Base-by-base conservation (phyloP, 1,139 yeast species). In the Geotrichum restrictum region DNA sequence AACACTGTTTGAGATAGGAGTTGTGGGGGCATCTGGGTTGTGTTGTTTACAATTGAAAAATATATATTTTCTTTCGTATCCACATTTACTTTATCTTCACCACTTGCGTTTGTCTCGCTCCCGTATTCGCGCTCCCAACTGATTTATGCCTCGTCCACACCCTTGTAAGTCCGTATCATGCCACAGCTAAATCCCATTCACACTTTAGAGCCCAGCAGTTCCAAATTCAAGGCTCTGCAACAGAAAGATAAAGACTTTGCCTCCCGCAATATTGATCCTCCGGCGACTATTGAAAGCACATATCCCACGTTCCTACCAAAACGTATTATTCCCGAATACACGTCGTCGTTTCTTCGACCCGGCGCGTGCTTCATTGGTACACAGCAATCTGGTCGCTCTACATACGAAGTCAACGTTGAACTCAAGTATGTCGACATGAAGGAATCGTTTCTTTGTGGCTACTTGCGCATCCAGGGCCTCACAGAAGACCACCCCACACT, bases 401-500 rank as follows among this genome's bases (percentile, higher is more conserved):
- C 80, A 13, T 85, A 84, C 66, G 84, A 81, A 57, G 88, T 87
- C 19, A 72, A 77, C 46, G 89, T 87, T n/a, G 86, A 81, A 59
- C 72, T 87, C 59, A 81, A 84, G 65, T 78, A 79, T 33, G 86
- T 86, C 21, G 91, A 87, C 66, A 70, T 86, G 61, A 70, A 69
- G 29, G 75, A 76, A 56, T 80, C 86, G 1, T 75, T 78, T 45
- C 68, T 89, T 19, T 80, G 89, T 33, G 98, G 97, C 4, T 85
- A 83, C 60, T 73, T 91, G 48, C 83, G 84, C 56, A 91, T 91
- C 54, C 78, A 82, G 55, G 95, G 95, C 2, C 74, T 91, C 48
- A 88, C 96, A 0, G 83, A 80, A 54, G 77, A 81, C 45, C 81
- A 85, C 59, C 91, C 95, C 1, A 83, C 83, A 58, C 82, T 91